Evolutionary conservation across 1,139 yeast genomes (phyloP).

Genomic region (Hyphopichia fennica): DNA sequence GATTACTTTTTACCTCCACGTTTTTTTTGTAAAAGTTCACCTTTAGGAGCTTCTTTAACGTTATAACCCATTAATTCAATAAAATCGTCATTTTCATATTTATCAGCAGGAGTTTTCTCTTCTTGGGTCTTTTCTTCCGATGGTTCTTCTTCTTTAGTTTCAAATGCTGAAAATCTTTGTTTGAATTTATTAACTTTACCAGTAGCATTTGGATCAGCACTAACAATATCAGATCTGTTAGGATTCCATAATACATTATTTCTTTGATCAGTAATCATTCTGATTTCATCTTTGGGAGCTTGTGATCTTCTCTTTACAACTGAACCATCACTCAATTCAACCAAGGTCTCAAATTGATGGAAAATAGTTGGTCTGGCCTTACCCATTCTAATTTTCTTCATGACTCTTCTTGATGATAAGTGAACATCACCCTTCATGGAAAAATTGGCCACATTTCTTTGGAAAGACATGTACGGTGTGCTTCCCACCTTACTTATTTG

Average conservation of each 20-base stretch:
- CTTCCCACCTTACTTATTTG: background rate
- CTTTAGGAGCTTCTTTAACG: slow-evolving; percentile 63
- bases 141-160: slow-evolving; percentile 9
- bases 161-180: slow-evolving; percentile 65
- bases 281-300: slow-evolving; percentile 82
- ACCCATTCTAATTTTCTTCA: slow-evolving; percentile 62
- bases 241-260: slow-evolving; percentile 88
- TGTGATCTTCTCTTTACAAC: slow-evolving; percentile 81
- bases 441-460: slow-evolving; percentile 23
- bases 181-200: slow-evolving; percentile 86
- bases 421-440: slow-evolving; percentile 39
- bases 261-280: slow-evolving; percentile 87
- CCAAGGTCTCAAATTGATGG: slow-evolving; percentile 81
- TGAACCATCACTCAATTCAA: slow-evolving; percentile 92
- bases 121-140: slow-evolving; percentile 13
- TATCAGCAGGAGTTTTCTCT: background rate
- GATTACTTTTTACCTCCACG: slow-evolving; percentile 23
- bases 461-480: slow-evolving; percentile 12
- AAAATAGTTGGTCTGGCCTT: slow-evolving; percentile 92
- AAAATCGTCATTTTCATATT: slow-evolving; percentile 43
- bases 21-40: slow-evolving; percentile 57
- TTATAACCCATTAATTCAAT: slow-evolving; percentile 63
- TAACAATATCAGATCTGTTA: slow-evolving; percentile 70
- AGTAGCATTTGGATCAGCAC: slow-evolving; percentile 77
- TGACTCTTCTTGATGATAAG: slow-evolving; percentile 51